These are phyloP conservation scores for Plasmodium vinckei DNA, from an alignment of 169 alveolate genomes.

Conservation along the genomic window DNA sequence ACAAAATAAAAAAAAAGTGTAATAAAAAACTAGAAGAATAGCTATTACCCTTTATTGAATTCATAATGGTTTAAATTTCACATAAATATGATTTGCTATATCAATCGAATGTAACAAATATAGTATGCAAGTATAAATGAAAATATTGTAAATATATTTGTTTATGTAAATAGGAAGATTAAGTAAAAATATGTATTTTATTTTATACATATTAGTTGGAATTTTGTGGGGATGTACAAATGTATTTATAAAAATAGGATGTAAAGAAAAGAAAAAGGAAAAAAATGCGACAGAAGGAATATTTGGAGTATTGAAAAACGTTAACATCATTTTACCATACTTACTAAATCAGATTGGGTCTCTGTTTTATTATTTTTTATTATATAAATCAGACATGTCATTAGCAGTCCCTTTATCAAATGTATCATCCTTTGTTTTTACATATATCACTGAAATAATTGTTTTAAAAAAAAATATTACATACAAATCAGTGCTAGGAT, in stretches of 20 bases:
- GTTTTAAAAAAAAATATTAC: conserved; percentile 23
- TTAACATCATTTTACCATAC: conserved; percentile 31
- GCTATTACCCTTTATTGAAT: too few species aligned
- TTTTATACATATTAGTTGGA: conserved; percentile 32
- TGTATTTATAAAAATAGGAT: conserved; percentile 56
- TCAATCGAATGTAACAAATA: too few species aligned
- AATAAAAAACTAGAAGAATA: too few species aligned
- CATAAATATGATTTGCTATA: too few species aligned
- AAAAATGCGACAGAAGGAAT: conserved; percentile 9
- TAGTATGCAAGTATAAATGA: too few species aligned
- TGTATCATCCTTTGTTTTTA: conserved; percentile 33
- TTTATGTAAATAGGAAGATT: too few species aligned
- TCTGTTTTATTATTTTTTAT: conserved; percentile 53
- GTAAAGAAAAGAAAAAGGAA: conserved; percentile 4
- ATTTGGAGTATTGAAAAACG: conserved; percentile 4
- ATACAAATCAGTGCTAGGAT: conserved; percentile 43
- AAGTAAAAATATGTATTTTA: conserved; percentile 13
- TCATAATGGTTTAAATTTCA: too few species aligned
- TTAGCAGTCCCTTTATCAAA: conserved; percentile 69
- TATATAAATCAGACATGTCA: conserved; percentile 37
- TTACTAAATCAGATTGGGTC: conserved; percentile 67
- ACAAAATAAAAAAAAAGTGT: too few species aligned
- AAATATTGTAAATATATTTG: too few species aligned
- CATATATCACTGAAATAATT: conserved; percentile 54
- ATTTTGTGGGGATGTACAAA: conserved; percentile 73